A percentile compares a stretch with the other conserved stretches of the same genome.
These are phyloP conservation scores for Ceratocystis diversiconidia DNA, from an alignment of 2,329 filamentous ascomycete species.

Conservation along the genomic window DNA sequence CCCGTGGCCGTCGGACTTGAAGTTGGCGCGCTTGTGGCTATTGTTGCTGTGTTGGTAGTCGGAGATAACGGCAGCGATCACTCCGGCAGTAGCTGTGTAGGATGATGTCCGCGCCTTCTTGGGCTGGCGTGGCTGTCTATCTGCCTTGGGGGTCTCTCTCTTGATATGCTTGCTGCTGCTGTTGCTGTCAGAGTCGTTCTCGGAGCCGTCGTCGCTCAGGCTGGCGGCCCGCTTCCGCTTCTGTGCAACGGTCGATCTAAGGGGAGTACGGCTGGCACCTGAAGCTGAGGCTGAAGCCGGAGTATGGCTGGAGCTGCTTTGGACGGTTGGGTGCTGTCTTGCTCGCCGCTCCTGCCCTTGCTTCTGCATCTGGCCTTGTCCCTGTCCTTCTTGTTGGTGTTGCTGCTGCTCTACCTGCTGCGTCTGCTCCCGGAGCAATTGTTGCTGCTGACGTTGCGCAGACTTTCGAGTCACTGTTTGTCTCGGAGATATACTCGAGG, in stretches of 20 bases:
- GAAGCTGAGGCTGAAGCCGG: background rate
- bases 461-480: background rate
- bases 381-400: background rate
- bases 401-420: background rate
- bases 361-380: background rate
- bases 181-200: constrained; percentile 11
- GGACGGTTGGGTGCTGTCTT: background rate
- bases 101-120: constrained; percentile 8
- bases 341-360: background rate
- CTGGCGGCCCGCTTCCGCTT: constrained; percentile 1
- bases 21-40: constrained; percentile 12
- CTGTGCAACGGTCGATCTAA: constrained; percentile 1
- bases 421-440: background rate
- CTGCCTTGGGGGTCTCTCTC: background rate
- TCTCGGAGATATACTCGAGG: background rate
- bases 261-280: background rate
- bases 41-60: constrained; percentile 10
- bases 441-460: background rate
- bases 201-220: background rate
- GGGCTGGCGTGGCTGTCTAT: background rate
- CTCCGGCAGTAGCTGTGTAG: background rate
- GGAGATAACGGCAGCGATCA: background rate
- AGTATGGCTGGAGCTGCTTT: background rate
- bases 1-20: constrained; percentile 15
- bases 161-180: background rate